These are phyloP conservation scores for Heliamphora ciliata DNA, from an alignment of 179 eudicot species.

Conservation along the genomic window DNA sequence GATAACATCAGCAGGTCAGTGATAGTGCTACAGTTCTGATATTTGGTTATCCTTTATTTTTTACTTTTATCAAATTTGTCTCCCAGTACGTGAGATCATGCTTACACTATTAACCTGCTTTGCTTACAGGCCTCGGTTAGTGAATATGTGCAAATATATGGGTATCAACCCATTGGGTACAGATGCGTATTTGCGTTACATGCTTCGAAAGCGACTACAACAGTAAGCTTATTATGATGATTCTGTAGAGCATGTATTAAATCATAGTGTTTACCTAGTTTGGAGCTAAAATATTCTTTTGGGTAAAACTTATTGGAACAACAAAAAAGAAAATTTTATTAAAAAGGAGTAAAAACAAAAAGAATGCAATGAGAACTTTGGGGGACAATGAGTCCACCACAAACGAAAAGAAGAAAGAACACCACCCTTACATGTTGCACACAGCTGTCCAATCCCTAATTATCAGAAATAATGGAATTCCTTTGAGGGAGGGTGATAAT, in stretches of 20 bases:
- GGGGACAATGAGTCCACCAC: no score
- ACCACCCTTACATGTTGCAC: no score
- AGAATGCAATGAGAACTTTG: no score
- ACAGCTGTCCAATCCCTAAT: no score
- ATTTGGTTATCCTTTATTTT: background rate
- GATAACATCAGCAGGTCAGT: conserved; percentile 90
- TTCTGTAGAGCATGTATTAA: background rate
- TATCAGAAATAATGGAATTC: no score
- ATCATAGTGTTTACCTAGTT: background rate
- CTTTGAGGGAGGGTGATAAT: no score
- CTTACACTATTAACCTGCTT: background rate
- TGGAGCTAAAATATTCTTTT: conserved; percentile 1
- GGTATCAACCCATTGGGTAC: conserved; percentile 70
- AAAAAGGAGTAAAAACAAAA: no score
- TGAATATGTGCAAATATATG: conserved; percentile 92
- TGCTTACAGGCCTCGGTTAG: conserved; percentile 66
- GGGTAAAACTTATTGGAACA: background rate
- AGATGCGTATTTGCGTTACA: conserved; percentile 62
- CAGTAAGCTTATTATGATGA: conserved; percentile 36
- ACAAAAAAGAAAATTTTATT: no score
- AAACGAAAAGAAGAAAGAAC: no score
- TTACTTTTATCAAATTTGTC: background rate
- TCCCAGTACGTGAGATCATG: background rate
- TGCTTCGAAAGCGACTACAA: conserved; percentile 63
- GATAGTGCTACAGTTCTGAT: background rate